Base-by-base conservation (phyloP, 306 rosid species). In the Ormosia emarginata region DNA sequence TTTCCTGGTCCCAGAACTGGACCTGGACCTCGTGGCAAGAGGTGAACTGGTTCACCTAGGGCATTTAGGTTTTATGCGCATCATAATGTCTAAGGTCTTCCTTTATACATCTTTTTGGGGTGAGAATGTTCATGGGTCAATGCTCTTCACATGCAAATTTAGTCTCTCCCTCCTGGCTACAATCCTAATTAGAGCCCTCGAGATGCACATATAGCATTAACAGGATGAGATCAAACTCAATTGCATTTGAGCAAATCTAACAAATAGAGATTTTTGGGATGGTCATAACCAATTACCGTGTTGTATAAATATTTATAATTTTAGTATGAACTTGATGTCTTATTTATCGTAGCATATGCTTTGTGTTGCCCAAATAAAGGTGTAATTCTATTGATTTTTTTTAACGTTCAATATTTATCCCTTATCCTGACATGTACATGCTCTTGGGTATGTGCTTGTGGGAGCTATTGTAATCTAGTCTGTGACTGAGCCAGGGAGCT, bases 1-100 rank as follows among this genome's bases (percentile, higher is more conserved):
- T 89, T 71, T 84, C 95, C 97, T 2, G 97, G 98, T 69, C 94
- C 95, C 2, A 89, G 97, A 81, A 67, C 89, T 64, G 94, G 90
- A 49, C 11, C 92, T 46, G 92, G 90, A 71, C 75, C 89, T 33
- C 90, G 95, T 55, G 88, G 94, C 43, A 92, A 91, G 86, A 87
- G 97, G 87, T 91, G 85, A 93, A 82, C 68, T 33, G 72, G 75
- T 53, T 83, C 61, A 24, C 55, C 52, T 46, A 53, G 83, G 43
- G 79, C 57, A 37, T 71, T 64, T 79, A 71, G 75, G 77, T 68
- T 66, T 66, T 44, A 24, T 58, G 75, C 34, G n/a, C 78, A 44
- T 84, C 17, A 64, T 39, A 61, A 32, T 76, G 55, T 64, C 14
- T 65, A 63, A 18, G 17, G 68, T 71, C 13, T 24, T 63, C 55